Percentiles rank a stretch among this genome's conserved stretches.
These are phyloP conservation scores for Sicyos baderoa DNA, from an alignment of 306 rosid species.

Conservation along the genomic window DNA sequence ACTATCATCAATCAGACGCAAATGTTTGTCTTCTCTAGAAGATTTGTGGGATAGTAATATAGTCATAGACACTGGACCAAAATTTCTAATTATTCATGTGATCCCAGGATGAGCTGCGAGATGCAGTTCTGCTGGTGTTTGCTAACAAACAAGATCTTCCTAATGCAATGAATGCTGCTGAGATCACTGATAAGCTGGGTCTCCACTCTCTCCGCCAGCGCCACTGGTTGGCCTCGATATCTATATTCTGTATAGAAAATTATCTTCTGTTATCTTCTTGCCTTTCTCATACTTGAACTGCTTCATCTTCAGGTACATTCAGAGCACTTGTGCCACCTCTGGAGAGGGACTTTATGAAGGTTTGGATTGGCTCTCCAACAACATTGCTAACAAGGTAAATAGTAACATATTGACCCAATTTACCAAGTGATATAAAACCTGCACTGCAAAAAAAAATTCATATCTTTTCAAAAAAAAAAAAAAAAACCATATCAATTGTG, in stretches of 20 bases:
- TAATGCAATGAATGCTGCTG: constrained; percentile 99
- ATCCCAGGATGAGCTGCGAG: constrained; percentile 88
- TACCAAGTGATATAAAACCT: background rate
- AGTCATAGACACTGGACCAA: constrained; percentile 8
- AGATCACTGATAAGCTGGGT: constrained; percentile 97
- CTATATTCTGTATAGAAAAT: background rate
- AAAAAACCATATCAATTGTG: background rate
- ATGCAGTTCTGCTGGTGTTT: constrained; percentile 94
- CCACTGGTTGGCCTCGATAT: constrained; percentile 58
- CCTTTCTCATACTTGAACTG: background rate
- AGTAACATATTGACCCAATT: background rate
- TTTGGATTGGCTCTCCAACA: constrained; percentile 99
- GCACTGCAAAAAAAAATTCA: background rate
- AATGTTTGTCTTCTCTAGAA: background rate
- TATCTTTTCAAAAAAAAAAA: no score
- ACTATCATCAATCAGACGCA: background rate
- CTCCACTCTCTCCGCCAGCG: constrained; percentile 99
- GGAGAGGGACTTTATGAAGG: constrained; percentile 99
- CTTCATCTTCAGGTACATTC: constrained; percentile 74
- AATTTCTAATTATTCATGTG: constrained; percentile 7
- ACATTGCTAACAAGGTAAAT: constrained; percentile 88
- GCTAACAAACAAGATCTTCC: constrained; percentile 99
- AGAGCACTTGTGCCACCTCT: constrained; percentile 99
- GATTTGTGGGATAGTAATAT: background rate
- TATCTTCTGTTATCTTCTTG: background rate